Evolutionary conservation across 2,329 filamentous ascomycete genomes (phyloP).

Genomic region (Coniella vitis): DNA sequence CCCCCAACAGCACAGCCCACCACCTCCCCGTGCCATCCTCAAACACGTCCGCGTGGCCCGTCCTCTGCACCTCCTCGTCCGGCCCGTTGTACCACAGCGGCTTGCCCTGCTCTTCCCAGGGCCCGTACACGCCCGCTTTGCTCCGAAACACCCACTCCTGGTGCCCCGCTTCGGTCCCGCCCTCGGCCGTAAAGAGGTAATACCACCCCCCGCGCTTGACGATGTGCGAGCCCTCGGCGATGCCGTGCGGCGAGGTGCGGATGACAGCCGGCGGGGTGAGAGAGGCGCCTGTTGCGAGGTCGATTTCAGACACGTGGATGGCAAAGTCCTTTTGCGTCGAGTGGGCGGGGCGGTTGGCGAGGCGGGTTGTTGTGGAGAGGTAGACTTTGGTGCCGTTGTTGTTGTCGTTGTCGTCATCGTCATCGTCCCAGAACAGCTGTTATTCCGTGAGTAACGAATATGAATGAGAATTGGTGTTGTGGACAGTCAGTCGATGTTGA

Average conservation of each 20-base stretch:
- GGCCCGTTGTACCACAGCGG: conserved; percentile 40
- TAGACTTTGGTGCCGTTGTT: too few relatives aligned
- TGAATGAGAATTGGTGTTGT: too few relatives aligned
- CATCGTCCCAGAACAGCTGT: conserved; percentile 42
- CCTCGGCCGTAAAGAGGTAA: conserved; percentile 35
- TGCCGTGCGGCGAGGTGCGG: conserved; percentile 30
- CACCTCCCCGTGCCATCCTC: conserved; percentile 37
- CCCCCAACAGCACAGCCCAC: conserved; percentile 42
- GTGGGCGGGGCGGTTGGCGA: conserved; percentile 28
- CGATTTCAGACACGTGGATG: conserved; percentile 39
- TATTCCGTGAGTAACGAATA: too few relatives aligned
- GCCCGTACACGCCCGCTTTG: conserved; percentile 34
- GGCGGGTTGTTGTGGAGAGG: conserved; percentile 35
- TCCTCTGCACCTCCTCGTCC: conserved; percentile 41
- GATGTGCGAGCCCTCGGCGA: conserved; percentile 37
- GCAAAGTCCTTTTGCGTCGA: conserved; percentile 44
- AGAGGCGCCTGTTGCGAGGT: conserved; percentile 34
- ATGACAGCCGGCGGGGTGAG: conserved; percentile 29
- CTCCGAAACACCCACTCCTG: conserved; percentile 46
- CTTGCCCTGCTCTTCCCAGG: conserved; percentile 40
- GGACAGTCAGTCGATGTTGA: too few relatives aligned
- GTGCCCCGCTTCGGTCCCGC: conserved; percentile 41
- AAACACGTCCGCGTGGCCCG: conserved; percentile 42
- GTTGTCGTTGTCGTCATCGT: too few relatives aligned
- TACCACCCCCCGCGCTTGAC: conserved; percentile 29